Evolutionary conservation across 495 filamentous ascomycete species (phyloP).

Genomic region (Aspergillus homomorphus): DNA sequence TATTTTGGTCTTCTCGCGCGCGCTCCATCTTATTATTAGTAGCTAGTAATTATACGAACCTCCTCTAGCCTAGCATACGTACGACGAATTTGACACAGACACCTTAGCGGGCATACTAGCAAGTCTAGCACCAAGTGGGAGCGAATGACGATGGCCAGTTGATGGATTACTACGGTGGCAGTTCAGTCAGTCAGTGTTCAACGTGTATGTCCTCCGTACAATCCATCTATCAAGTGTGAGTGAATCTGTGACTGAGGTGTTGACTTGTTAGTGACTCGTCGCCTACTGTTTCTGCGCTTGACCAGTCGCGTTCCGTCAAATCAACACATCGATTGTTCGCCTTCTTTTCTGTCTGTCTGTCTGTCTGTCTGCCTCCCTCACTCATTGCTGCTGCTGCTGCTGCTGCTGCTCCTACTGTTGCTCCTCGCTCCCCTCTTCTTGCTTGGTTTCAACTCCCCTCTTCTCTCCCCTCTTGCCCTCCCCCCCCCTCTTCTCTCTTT

Average conservation of each 20-base stretch:
- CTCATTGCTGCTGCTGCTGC: background rate
- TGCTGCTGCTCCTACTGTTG: no score
- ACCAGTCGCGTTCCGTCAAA: constrained; percentile 21
- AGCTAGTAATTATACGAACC: background rate
- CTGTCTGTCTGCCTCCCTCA: constrained; percentile 2
- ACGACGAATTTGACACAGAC: constrained; percentile 1
- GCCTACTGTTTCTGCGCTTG: no score
- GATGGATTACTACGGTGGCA: background rate
- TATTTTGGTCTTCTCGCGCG: background rate
- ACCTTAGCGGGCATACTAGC: constrained; percentile 1
- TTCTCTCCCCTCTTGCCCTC: constrained; percentile 1
- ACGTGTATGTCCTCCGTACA: no score
- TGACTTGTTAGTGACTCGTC: no score
- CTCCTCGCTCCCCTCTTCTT: no score
- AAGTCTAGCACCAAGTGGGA: background rate
- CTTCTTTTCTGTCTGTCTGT: constrained; percentile 11
- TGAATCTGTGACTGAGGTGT: no score
- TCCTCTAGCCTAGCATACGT: background rate
- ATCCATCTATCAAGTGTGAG: no score
- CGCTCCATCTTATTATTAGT: background rate
- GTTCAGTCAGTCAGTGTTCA: constrained; percentile 1
- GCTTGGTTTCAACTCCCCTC: constrained; percentile 5
- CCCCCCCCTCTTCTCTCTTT: background rate
- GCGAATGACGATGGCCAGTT: background rate
- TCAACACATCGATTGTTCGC: constrained; percentile 15